Conservation (phyloP, 345 rosid species). For the Populus deltoides region DNA sequence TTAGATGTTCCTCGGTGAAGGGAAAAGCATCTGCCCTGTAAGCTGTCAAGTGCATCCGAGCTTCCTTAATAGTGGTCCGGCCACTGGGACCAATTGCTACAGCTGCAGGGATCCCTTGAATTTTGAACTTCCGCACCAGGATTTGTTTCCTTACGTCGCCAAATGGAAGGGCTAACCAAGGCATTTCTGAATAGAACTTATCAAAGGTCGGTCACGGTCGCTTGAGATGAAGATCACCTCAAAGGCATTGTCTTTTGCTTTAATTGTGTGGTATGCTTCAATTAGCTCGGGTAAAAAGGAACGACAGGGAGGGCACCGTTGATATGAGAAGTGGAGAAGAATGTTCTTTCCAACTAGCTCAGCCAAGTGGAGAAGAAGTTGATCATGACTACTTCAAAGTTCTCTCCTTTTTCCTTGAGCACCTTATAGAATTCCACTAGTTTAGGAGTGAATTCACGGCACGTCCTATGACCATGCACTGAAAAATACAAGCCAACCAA, state of each 20-base stretch:
- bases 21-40: slow-evolving; percentile 66
- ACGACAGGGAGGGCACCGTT: slow-evolving; percentile 64
- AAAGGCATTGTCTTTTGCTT: slow-evolving; percentile 44
- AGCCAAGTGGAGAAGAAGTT: too few species aligned
- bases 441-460: slow-evolving; percentile 47
- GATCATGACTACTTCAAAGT: slow-evolving; percentile 64
- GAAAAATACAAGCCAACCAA: slow-evolving; percentile 59
- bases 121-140: slow-evolving; percentile 46
- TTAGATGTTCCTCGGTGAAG: slow-evolving; percentile 52
- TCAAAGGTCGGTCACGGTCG: slow-evolving; percentile 51
- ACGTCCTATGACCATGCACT: slow-evolving; percentile 18
- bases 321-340: slow-evolving; percentile 70
- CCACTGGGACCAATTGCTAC: slow-evolving; percentile 53
- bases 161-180: slow-evolving; percentile 68
- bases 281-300: slow-evolving; percentile 61
- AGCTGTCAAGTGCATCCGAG: slow-evolving; percentile 31
- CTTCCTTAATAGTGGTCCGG: slow-evolving; percentile 45
- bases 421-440: slow-evolving; percentile 48
- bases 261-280: slow-evolving; percentile 56
- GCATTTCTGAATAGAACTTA: slow-evolving; percentile 55
- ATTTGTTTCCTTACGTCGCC: slow-evolving; percentile 51
- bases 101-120: slow-evolving; percentile 54
- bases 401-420: slow-evolving; percentile 50
- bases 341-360: slow-evolving; percentile 63
- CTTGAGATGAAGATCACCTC: slow-evolving; percentile 61